phyloP scores from a whole-genome alignment of 345 rosid genomes.

The Leavenworthia alabamica region DNA sequence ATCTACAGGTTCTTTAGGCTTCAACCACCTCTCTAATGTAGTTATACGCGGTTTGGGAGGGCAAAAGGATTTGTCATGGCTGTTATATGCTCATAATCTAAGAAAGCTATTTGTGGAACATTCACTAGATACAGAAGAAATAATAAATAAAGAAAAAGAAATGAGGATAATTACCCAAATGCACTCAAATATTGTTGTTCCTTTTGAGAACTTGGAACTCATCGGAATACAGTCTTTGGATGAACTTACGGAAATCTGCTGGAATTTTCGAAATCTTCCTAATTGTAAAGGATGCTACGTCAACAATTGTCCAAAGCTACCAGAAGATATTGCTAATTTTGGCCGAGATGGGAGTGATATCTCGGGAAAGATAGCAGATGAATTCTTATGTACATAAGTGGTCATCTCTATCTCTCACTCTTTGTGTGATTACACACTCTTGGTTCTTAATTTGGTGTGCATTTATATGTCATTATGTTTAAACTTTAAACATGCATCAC shows the following conservation, averaged over 20 bases:
- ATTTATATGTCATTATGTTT: no score
- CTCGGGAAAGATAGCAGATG: no score
- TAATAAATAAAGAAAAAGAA: no score
- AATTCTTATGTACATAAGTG: no score
- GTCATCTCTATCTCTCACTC: no score
- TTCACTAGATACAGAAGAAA: background rate
- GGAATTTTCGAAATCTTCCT: background rate
- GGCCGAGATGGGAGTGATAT: background rate
- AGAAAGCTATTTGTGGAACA: accelerated
- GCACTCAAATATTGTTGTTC: background rate
- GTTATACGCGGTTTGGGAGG: accelerated
- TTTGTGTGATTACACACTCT: no score
- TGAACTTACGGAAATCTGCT: background rate
- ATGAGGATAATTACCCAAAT: background rate
- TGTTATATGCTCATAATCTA: background rate
- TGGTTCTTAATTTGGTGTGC: no score
- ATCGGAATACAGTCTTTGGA: no score
- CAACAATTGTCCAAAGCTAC: background rate
- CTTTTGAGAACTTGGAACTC: background rate
- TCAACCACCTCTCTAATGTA: background rate
- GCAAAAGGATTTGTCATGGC: background rate
- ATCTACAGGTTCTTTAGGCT: background rate
- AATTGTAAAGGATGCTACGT: background rate
- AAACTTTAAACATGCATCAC: no score
- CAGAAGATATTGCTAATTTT: background rate